Base-by-base conservation (phyloP, 306 rosid genomes). In the Prunus armeniaca region DNA sequence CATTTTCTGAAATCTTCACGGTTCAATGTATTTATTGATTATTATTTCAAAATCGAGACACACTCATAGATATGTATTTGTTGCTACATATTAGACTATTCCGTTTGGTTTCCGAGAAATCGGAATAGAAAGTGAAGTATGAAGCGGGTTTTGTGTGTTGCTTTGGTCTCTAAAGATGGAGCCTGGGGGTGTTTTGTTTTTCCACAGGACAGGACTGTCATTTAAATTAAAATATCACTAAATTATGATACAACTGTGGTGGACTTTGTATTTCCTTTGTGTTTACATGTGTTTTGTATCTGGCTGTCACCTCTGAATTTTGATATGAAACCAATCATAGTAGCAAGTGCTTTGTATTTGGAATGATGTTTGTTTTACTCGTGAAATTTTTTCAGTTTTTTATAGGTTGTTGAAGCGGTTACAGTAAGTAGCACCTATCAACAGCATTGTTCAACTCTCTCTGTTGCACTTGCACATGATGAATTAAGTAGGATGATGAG, bases 351-450 rank as follows among this genome's bases (percentile, higher is more conserved):
- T 80, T 22, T 52, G 61, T 69, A 72, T 43, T 9, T 55, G 78
- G 80, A 57, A 67, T 69, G 41, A 80, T 25, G 49, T 38, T 52
- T 63, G 41, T 18, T 47, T 71, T 65, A 67, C 25, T 8, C 68
- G 54, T 82, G 54, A 65, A 43, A 69, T 32, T 9, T 49, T 50
- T 63, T 77, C n/a, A 63, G 51, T 77, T 75, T 19, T 73, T 12
- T 55, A 69, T 74, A 27, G 78, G 72, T 46, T 75, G 64, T 32
- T 32, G 38, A 62, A 69, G 80, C 47, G 61, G 73, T 79, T 74
- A 68, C 83, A 57, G 81, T 69, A 70, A 68, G 70, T 67, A 69
- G 63, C 62, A 27, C 47, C 58, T 27, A 60, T 71, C 41, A 47
- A 75, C 69, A 43, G 45, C 72, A 19, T 52, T 20, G 30, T 27